Base-by-base conservation (phyloP, 2,329 filamentous ascomycete genomes). In the Cordyceps javanica region DNA sequence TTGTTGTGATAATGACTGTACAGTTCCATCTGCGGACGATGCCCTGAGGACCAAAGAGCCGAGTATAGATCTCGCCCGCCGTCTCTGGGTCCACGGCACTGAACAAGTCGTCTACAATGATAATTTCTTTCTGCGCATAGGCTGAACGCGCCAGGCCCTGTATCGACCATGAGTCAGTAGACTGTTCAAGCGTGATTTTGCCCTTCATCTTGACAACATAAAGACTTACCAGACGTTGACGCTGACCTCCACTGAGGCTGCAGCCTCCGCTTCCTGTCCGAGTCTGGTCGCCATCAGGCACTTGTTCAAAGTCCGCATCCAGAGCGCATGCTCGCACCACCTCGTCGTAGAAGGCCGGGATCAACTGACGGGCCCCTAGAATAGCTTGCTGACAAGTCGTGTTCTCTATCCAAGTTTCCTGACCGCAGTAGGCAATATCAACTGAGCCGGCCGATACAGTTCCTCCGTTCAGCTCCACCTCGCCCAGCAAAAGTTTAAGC, bases 231-330 rank as follows among this genome's bases (percentile, higher is more conserved):
- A 72, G 60, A 34, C 70, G 62, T 50, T 72, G 68, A 34, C 68
- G 70, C 45, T 72, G 70, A 0, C 70, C 70, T 28, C 70, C 70
- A 21, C 70, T 72, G 0, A 72, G 59, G n/a, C 69, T 71, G 13
- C 70, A 57, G 13, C 70, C 70, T 7, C 69, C 68, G 25, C 68
- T 66, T 1, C 70, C 70, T n/a, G 70, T 65, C 14, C 65, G 39
- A 0, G 68, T 67, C 8, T 65, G 56, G 11, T 64, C 62, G 1
- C 69, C 65, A 4, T 60, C 44, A 0, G 67, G 61, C 3, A 71
- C 42, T 6, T 60, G 57, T 0, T 45, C 55, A 9, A 70, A 45
- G 26, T 75, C 73, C 1, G 62, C 60, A 1, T 62, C 50, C 21
- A 75, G 60, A 34, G 69, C 70, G 23, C 74, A 76, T 0, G 69